Percentiles rank a stretch among this genome's conserved stretches.
These are phyloP conservation scores for Stagonosporopsis tanaceti DNA, from an alignment of 2,329 filamentous ascomycete genomes.

Conservation along the genomic window DNA sequence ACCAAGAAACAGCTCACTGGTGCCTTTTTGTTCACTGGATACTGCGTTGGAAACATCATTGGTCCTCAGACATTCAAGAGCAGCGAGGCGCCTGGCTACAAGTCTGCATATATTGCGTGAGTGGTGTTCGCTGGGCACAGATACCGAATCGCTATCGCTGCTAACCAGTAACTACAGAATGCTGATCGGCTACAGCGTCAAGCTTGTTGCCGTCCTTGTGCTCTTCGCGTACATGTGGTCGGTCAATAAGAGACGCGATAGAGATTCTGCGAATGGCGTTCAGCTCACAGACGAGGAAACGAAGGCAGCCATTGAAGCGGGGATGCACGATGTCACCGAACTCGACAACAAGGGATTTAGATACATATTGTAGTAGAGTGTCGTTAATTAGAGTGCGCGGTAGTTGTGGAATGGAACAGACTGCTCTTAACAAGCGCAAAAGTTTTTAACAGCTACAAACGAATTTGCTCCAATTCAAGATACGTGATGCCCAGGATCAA, in stretches of 20 bases:
- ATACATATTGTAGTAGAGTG: slow-evolving; percentile 40
- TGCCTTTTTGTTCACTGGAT: slow-evolving; percentile 52
- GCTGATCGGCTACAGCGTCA: slow-evolving; percentile 52
- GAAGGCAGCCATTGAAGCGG: slow-evolving; percentile 48
- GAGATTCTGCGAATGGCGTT: slow-evolving; percentile 28
- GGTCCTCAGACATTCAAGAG: slow-evolving; percentile 54
- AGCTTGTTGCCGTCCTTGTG: slow-evolving; percentile 46
- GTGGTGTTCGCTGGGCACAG: not conserved
- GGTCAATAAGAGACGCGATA: slow-evolving; percentile 46
- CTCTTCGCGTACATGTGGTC: slow-evolving; percentile 50
- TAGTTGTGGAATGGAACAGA: too few relatives aligned
- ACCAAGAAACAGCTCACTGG: slow-evolving; percentile 65
- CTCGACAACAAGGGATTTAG: slow-evolving; percentile 56
- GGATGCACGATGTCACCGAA: slow-evolving; percentile 54
- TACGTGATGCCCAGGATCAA: too few relatives aligned
- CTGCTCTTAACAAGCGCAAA: too few relatives aligned
- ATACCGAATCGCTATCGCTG: not conserved
- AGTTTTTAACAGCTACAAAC: too few relatives aligned
- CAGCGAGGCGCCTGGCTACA: slow-evolving; percentile 47
- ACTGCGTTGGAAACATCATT: slow-evolving; percentile 53
- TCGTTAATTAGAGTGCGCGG: too few relatives aligned
- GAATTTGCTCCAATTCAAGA: too few relatives aligned
- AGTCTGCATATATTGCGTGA: slow-evolving; percentile 26
- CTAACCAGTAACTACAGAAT: slow-evolving; percentile 25
- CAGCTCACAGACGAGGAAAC: slow-evolving; percentile 42